Evolutionary conservation across 495 filamentous ascomycete species (phyloP), one percentile per base, ranked within the genome.

Genomic region (Aspergillus diversus): DNA sequence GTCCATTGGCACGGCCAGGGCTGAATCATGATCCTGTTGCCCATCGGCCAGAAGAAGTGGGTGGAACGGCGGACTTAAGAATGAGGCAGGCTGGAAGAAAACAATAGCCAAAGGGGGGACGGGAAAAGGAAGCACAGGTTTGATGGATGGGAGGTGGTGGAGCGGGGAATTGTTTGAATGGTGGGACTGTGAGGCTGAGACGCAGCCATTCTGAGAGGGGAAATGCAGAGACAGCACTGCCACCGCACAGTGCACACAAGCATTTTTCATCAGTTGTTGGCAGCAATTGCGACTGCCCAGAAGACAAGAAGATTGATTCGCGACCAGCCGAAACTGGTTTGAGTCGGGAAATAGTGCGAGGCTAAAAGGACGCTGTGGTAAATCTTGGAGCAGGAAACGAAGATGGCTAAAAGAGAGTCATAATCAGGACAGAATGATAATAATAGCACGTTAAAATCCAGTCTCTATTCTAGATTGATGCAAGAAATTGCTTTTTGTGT

Each of bases 1-100:
- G 61, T 77, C 75, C 75, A 77, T 77, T 43, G 50, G 17, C 21
- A 42, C 31, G 33, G 33, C 17, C 47, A 33, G 43, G 51, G 15
- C 32, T 51, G 21, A 32, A 48, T 48, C 53, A 57, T 63, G 51
- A 13, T 33, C 43, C 16, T 9, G n/a, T 27, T n/a, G 15, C 33
- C 33, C 27, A 27, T 54, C 35, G 21, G 31, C 4, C 48, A 31
- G 9, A 16, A 15, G 55, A 13, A n/a, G 33, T 15, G 15, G 17
- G 43, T 39, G 33, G 32, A 33, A 8, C 43, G n/a, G 57, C 46
- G 50, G 34, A 34, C 7, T 39, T 47, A 47, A 59, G 47, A 21
- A 49, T 49, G 8, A 49, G 5, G n/a, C 1, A 9, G 21, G 13
- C 39, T 34, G 33, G 47, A 7, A 32, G 46, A 51, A 37, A 50